These are phyloP conservation scores for Colletotrichum cuscutae DNA, from an alignment of 2,329 filamentous ascomycete species.

Conservation along the genomic window DNA sequence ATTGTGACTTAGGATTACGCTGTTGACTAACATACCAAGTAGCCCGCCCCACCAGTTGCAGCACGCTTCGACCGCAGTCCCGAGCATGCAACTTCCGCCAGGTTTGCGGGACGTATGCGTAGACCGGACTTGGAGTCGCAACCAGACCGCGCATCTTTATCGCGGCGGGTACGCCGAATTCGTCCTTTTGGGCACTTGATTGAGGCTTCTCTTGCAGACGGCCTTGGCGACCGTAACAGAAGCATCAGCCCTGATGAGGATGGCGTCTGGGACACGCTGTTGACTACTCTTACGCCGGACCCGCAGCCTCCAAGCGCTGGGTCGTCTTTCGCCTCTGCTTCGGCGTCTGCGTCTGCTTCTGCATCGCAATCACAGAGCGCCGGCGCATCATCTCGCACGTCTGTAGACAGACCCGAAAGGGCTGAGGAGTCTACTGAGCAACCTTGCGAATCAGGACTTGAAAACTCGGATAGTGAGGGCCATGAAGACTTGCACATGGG, in stretches of 20 bases:
- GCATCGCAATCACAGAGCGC: conserved; percentile 52
- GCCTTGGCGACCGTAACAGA: conserved; percentile 84
- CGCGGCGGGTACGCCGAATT: background rate
- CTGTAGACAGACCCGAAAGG: conserved; percentile 53
- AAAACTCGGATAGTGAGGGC: conserved; percentile 65
- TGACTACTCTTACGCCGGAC: conserved; percentile 84
- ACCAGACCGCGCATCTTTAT: background rate
- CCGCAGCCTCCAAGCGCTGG: conserved; percentile 81
- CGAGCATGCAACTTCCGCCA: conserved; percentile 18
- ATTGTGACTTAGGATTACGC: background rate
- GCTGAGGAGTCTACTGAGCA: conserved; percentile 51
- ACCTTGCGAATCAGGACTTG: conserved; percentile 63
- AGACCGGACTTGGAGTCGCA: background rate
- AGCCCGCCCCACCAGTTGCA: conserved; percentile 34
- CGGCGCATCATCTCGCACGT: conserved; percentile 57
- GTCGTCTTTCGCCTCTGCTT: conserved; percentile 82
- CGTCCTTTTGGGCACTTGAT: conserved; percentile 11
- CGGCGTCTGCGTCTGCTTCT: conserved; percentile 59
- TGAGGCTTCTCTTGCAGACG: conserved; percentile 61
- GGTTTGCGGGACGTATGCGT: conserved; percentile 1
- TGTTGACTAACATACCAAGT: background rate
- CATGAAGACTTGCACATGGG: conserved; percentile 36
- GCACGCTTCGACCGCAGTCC: conserved; percentile 36
- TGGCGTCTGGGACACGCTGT: conserved; percentile 81
- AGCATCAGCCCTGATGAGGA: conserved; percentile 80